These are phyloP conservation scores for Calonectria pseudoreteaudii DNA, from an alignment of 2,329 filamentous ascomycete species.

Conservation along the genomic window DNA sequence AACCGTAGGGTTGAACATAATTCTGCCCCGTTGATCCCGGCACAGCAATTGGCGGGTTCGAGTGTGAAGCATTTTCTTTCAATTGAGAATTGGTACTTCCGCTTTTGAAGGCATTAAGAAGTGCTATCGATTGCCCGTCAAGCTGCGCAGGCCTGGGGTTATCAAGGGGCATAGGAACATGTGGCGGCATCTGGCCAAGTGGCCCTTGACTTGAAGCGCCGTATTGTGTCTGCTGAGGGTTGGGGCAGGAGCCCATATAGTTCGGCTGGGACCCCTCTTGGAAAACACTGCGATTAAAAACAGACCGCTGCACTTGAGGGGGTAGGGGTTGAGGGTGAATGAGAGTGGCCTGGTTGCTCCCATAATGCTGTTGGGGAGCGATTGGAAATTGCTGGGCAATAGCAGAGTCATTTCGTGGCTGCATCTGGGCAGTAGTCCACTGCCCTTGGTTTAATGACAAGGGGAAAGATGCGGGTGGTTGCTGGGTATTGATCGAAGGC, in stretches of 20 bases:
- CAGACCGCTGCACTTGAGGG: slow-evolving; percentile 66
- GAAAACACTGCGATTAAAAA: slow-evolving; percentile 56
- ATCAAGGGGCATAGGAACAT: slow-evolving; percentile 14
- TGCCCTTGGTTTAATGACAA: slow-evolving; percentile 35
- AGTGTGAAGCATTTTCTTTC: slow-evolving; percentile 34
- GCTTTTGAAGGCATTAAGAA: slow-evolving; percentile 59
- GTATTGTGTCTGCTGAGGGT: slow-evolving; percentile 42
- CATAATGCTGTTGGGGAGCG: slow-evolving; percentile 36
- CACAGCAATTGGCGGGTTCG: not conserved
- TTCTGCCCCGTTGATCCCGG: slow-evolving; percentile 23
- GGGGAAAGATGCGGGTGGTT: slow-evolving; percentile 48
- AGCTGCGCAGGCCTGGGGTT: slow-evolving; percentile 45
- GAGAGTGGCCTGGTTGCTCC: slow-evolving; percentile 40
- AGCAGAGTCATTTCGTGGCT: slow-evolving; percentile 28
- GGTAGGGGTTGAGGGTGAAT: slow-evolving; percentile 63
- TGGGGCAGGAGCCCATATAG: slow-evolving; percentile 28
- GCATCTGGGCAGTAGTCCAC: slow-evolving; percentile 30
- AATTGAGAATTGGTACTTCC: slow-evolving; percentile 35
- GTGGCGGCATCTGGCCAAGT: not conserved
- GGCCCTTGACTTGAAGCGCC: slow-evolving; percentile 31
- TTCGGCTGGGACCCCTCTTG: slow-evolving; percentile 40
- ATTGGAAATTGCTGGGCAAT: slow-evolving; percentile 32
- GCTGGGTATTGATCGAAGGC: slow-evolving; percentile 40
- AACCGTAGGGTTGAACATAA: slow-evolving; percentile 27
- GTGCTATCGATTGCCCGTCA: slow-evolving; percentile 55